Conservation (phyloP, 2,329 filamentous ascomycete species). For the Acephala macrosclerotiorum region DNA sequence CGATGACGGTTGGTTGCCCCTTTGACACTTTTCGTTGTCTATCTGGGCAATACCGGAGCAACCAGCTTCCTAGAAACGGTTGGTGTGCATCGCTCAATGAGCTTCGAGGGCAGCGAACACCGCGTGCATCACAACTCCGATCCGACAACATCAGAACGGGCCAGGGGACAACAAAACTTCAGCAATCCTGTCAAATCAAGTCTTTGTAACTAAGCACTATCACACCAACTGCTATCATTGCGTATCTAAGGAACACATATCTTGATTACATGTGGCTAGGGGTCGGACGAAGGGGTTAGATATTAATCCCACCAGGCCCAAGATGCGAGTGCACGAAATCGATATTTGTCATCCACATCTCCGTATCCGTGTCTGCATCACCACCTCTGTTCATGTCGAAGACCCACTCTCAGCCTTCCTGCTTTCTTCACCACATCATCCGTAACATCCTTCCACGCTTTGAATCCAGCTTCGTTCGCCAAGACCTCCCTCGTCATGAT, state of each 20-base stretch:
- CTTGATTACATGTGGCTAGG: too few species aligned
- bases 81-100: not conserved
- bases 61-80: not conserved
- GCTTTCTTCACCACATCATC: not conserved
- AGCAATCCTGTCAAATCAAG: too few species aligned
- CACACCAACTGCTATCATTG: too few species aligned
- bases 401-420: not conserved
- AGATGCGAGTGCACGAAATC: too few species aligned
- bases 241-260: too few species aligned
- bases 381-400: too few species aligned
- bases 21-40: not conserved
- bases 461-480: not conserved
- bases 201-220: too few species aligned
- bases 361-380: too few species aligned
- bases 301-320: too few species aligned
- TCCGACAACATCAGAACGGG: not conserved
- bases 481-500: constrained; percentile 1
- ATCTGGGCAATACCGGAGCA: not conserved
- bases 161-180: too few species aligned
- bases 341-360: too few species aligned
- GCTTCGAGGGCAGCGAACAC: not conserved
- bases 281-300: too few species aligned
- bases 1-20: not conserved
- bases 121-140: not conserved
- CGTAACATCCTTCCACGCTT: not conserved